Evolutionary conservation across 179 eudicot species (phyloP).

Genomic region (Spergularia azorica): DNA sequence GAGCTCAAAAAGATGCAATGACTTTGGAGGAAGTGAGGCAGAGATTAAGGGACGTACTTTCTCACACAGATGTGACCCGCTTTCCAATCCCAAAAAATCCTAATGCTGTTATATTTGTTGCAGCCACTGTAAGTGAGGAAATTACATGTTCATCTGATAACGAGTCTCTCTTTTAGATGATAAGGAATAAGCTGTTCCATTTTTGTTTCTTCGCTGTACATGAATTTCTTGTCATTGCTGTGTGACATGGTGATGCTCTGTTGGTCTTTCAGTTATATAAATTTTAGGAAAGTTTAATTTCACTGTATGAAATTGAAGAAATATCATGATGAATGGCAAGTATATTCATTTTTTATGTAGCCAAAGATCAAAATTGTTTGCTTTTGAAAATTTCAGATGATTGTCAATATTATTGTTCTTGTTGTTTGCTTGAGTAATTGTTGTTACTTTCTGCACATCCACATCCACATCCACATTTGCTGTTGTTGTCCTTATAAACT

Average conservation of each 20-base stretch:
- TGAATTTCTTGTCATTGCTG: background rate
- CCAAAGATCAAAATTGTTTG: too few species aligned
- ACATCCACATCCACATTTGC: background rate
- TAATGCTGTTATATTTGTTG: slow-evolving; percentile 81
- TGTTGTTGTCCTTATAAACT: background rate
- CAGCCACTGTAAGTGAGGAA: slow-evolving; percentile 79
- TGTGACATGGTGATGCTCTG: background rate
- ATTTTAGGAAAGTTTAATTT: too few species aligned
- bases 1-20: slow-evolving; percentile 52
- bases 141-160: background rate
- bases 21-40: slow-evolving; percentile 88
- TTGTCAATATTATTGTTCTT: background rate
- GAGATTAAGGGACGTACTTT: slow-evolving; percentile 78
- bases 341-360: too few species aligned
- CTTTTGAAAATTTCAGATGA: too few species aligned
- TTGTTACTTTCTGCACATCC: background rate
- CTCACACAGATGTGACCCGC: slow-evolving; percentile 94
- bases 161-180: background rate
- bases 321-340: too few species aligned
- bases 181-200: background rate
- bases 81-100: slow-evolving; percentile 97
- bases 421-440: background rate
- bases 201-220: background rate
- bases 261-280: too few species aligned
- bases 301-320: too few species aligned